Base-by-base conservation (phyloP, 371 early-diverging fungal genomes). In the Saksenaea oblongispora region DNA sequence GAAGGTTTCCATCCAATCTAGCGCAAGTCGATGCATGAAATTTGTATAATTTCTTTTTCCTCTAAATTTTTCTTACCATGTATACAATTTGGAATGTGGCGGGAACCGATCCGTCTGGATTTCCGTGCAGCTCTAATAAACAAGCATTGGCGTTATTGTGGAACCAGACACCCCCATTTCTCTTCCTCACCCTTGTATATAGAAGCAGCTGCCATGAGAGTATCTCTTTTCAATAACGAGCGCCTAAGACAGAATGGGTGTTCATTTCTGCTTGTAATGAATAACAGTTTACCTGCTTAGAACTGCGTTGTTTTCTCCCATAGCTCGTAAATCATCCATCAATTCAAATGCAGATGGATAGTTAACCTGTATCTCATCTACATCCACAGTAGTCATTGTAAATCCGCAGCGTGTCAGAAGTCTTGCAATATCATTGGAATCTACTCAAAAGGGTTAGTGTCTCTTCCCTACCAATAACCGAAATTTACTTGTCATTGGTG, bases 261-360 rank as follows among this genome's bases (percentile, higher is more conserved):
- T 1, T 7, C 9, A 39, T 14, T n/a, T 14, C 17, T 5, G 42
- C 14, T 41, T 17, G 1, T 14, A 41, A 5, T 5, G n/a, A 4
- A 8, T 11, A 11, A 36, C 58, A 15, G 15, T 28, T 53, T 79
- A 92, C 91, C 92, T 79, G 37, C 76, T 82, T n/a, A 92, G 64
- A 2, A 97, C 87, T 1, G 98, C 95, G 69, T 97, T 98, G 51
- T 85, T 89, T 76, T 98, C 98, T 5, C 98, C 98, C 98, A 98
- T 98, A 10, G 91, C 85, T 42, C 85, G 81, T 34, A 98, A 74
- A 74, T 98, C 98, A 44, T 88, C 79, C 80, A 98, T 89, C 59
- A 98, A 74, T 65, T 97, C 96, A 74, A 93, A 90, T 68, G 92
- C 90, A 22, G 92, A 90, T 22, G 98, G 98, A 71, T 96, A 98